Evolutionary conservation across 2,329 filamentous ascomycete species (phyloP).

Genomic region (Hymenoscyphus linearis): DNA sequence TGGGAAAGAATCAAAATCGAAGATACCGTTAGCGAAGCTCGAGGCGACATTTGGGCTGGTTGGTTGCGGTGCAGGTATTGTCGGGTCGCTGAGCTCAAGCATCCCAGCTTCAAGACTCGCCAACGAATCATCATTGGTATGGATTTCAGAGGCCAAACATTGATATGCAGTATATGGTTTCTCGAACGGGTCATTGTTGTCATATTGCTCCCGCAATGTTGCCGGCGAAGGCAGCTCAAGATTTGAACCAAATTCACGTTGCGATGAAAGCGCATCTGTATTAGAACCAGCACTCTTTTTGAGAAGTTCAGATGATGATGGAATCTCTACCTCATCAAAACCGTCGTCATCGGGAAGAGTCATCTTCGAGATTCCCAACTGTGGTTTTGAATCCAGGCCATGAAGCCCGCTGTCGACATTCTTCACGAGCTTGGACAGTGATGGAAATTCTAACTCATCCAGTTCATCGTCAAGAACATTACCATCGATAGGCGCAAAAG

Average conservation of each 20-base stretch:
- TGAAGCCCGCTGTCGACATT: too few species aligned
- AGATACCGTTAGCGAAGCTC: slow-evolving; percentile 24
- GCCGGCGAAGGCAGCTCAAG: slow-evolving; percentile 1
- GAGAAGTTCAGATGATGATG: not conserved
- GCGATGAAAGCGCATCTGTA: not conserved
- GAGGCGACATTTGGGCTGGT: slow-evolving; percentile 14
- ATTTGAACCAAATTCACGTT: not conserved
- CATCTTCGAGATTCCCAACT: not conserved
- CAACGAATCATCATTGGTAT: slow-evolving; percentile 6
- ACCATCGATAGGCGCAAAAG: slow-evolving; percentile 14
- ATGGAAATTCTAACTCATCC: slow-evolving; percentile 36
- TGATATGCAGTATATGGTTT: slow-evolving; percentile 2
- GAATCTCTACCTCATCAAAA: not conserved
- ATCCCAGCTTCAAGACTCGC: slow-evolving; percentile 25
- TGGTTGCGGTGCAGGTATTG: slow-evolving; percentile 2
- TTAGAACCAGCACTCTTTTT: not conserved
- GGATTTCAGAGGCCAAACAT: slow-evolving; percentile 2
- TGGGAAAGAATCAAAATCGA: slow-evolving; percentile 24
- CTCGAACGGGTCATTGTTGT: not conserved
- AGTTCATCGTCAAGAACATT: slow-evolving; percentile 11
- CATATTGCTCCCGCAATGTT: not conserved
- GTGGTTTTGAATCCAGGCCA: too few species aligned
- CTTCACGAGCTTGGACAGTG: slow-evolving; percentile 29
- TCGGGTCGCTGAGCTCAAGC: slow-evolving; percentile 23
- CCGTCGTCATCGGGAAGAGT: not conserved